phyloP scores from a whole-genome alignment of 129 eudicot genomes.

The Pittosporum tobira region DNA sequence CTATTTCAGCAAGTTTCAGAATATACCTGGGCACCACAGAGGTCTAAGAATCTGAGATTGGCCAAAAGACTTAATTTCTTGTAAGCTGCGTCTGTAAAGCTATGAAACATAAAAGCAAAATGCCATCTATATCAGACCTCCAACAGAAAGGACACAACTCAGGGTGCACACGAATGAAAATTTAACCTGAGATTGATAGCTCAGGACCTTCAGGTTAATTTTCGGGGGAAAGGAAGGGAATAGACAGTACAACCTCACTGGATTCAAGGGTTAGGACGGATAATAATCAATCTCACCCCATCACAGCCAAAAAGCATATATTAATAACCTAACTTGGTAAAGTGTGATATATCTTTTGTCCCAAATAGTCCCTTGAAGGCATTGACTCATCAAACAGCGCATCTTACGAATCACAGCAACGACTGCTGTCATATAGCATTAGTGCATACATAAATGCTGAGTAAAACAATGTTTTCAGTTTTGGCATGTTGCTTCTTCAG shows the following conservation, averaged over 20 bases:
- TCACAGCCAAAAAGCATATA: no score
- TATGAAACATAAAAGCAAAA: slow-evolving; percentile 28
- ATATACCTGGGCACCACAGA: slow-evolving; percentile 97
- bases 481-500: not conserved
- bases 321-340: not conserved
- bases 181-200: not conserved
- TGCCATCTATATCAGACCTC: slow-evolving; percentile 17
- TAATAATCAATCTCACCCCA: not conserved
- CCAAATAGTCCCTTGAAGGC: not conserved
- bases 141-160: not conserved
- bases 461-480: no score
- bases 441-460: not conserved
- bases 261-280: not conserved
- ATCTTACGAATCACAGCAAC: not conserved
- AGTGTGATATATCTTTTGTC: not conserved
- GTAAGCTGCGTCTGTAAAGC: slow-evolving; percentile 83
- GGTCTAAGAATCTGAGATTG: slow-evolving; percentile 75
- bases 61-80: slow-evolving; percentile 48
- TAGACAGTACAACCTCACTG: not conserved
- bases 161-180: not conserved
- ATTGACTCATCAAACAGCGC: not conserved
- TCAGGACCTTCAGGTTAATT: not conserved
- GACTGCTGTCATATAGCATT: not conserved
- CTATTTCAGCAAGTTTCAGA: not conserved
- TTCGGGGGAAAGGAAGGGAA: not conserved